Percentiles rank a stretch among this genome's conserved stretches.
Conservation (phyloP, 148 eudicot species). For the Rhododendron ferrugineum region DNA sequence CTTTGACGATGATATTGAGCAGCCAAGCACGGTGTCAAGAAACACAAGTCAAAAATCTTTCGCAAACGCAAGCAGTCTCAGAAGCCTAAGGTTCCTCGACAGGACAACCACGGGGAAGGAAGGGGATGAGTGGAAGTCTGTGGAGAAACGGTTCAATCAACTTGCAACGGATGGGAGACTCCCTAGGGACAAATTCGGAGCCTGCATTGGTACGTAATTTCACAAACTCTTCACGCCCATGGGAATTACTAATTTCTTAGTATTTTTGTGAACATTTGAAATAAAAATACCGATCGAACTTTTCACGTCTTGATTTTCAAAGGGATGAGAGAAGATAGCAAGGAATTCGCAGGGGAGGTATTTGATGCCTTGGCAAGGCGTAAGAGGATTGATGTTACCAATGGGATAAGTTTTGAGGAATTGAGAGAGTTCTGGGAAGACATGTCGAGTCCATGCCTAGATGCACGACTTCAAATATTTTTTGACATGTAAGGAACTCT, state of each 20-base stretch:
- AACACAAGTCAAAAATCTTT: constrained; percentile 2
- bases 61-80: constrained; percentile 20
- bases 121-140: constrained; percentile 64
- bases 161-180: constrained; percentile 51
- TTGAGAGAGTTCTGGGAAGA: constrained; percentile 86
- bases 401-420: constrained; percentile 63
- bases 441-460: constrained; percentile 72
- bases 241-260: background rate
- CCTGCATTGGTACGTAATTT: constrained; percentile 76
- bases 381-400: constrained; percentile 36
- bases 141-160: constrained; percentile 58
- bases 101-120: constrained; percentile 55
- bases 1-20: too few relatives aligned
- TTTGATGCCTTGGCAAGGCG: constrained; percentile 82
- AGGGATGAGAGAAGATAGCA: constrained; percentile 81
- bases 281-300: background rate
- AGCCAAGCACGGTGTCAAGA: background rate
- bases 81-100: constrained; percentile 66
- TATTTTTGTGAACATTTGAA: background rate
- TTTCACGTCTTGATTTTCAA: background rate
- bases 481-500: constrained; percentile 62
- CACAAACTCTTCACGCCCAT: background rate
- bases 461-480: constrained; percentile 80
- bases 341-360: constrained; percentile 78
- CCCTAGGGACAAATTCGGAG: constrained; percentile 61